Evolutionary conservation across 371 early-diverging fungal species (phyloP), one percentile per base, ranked within the genome.

Genomic region (Saksenaea oblongispora): DNA sequence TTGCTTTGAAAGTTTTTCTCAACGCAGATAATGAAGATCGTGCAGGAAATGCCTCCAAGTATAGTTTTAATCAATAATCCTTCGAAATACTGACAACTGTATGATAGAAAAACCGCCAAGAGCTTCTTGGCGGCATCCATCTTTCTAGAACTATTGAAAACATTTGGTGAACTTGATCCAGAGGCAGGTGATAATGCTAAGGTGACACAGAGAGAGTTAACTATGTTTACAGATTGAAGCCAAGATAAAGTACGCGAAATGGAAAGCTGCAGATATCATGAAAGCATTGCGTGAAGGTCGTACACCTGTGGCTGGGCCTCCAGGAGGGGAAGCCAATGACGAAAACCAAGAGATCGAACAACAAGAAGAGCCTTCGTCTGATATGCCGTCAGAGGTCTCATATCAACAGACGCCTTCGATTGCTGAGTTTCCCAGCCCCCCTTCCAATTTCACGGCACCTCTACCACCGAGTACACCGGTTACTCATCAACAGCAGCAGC

Each of bases 191-290:
- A 34, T 18, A 17, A 36, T 1, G 35, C 9, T n/a, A 24, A 31
- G n/a, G 26, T 47, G 24, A 47, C 51, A 47, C n/a, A 22, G 11
- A 8, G 9, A 22, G 22, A 22, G 22, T 47, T 39, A 39, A 39
- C 39, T 9, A 10, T n/a, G n/a, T 37, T 15, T 63, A 22, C 65
- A 92, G 88, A 79, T 89, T 10, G 80, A 86, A 34, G 91, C 91
- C 64, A 98, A 96, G 79, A 93, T 98, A 62, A 92, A 89, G 62
- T 98, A 98, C 74, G 86, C 98, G 1, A 97, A 97, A 70, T 98
- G 93, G 91, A 91, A 95, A 57, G 97, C 97, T 3, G 85, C 93
- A 0, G 95, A 96, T 66, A 97, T 98, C 34, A 80, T 92, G 61
- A 96, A 94, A 68, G 95, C 97, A 1, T 66, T 95, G 22, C 83